Conservation (phyloP, 2,329 filamentous ascomycete species). For the Alternaria incomplexa region DNA sequence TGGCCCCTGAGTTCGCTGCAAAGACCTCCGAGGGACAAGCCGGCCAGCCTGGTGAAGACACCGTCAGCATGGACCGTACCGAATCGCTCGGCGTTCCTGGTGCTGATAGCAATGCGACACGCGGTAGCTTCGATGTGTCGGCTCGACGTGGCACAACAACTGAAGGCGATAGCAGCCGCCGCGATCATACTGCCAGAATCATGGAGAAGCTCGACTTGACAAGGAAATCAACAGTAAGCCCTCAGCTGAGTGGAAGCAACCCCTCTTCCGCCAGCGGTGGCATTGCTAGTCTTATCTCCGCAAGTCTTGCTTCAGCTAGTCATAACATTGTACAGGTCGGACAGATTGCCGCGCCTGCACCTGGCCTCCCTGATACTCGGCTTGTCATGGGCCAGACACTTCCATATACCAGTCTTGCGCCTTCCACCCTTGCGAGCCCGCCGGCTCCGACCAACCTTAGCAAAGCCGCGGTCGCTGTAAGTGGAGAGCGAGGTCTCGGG, state of each 20-base stretch:
- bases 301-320: constrained; percentile 74
- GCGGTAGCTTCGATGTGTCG: constrained; percentile 75
- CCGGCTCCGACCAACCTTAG: constrained; percentile 86
- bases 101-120: constrained; percentile 59
- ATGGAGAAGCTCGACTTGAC: constrained; percentile 93
- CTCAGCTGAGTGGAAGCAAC: constrained; percentile 49
- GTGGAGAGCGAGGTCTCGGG: constrained; percentile 74
- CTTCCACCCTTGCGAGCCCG: constrained; percentile 80
- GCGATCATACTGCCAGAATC: constrained; percentile 84
- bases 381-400: constrained; percentile 53
- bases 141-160: constrained; percentile 57
- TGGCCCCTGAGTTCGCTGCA: constrained; percentile 88
- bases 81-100: constrained; percentile 70
- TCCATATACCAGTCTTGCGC: constrained; percentile 72
- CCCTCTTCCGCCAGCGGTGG: constrained; percentile 63
- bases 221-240: constrained; percentile 72
- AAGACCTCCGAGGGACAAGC: constrained; percentile 73
- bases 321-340: constrained; percentile 77
- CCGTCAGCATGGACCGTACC: constrained; percentile 62
- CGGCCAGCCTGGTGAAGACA: constrained; percentile 61
- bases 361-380: constrained; percentile 45
- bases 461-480: constrained; percentile 80
- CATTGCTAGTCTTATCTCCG: constrained; percentile 84
- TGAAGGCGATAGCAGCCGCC: constrained; percentile 74
- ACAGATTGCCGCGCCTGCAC: constrained; percentile 49